phyloP scores from a whole-genome alignment of 306 rosid genomes.

The Astragalus glycyphyllos region DNA sequence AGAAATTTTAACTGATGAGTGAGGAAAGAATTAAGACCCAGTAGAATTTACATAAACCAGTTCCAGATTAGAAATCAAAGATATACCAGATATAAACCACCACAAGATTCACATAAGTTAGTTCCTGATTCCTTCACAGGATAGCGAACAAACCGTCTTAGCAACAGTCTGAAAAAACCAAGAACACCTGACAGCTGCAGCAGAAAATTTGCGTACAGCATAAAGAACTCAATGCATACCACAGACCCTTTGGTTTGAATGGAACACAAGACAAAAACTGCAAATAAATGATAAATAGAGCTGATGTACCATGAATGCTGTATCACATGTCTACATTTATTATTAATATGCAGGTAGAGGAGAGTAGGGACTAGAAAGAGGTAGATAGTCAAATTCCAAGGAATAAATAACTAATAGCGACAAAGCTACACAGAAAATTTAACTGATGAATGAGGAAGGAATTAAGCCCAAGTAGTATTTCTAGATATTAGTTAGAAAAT shows the following conservation, averaged over 20 bases:
- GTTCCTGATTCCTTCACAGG: conserved; percentile 32
- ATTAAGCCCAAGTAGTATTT: conserved; percentile 36
- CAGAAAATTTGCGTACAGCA: conserved; percentile 38
- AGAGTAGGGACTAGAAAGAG: conserved; percentile 14
- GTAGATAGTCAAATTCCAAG: conserved; percentile 25
- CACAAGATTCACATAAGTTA: conserved; percentile 33
- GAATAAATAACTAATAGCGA: conserved; percentile 33
- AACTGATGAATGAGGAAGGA: conserved; percentile 32
- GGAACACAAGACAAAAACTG: conserved; percentile 43
- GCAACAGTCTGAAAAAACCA: conserved; percentile 39
- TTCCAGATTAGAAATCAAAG: conserved; percentile 5
- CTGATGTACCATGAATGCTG: conserved; percentile 37
- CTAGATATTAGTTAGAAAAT: conserved; percentile 23
- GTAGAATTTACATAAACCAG: conserved; percentile 22
- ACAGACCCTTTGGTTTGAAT: conserved; percentile 40
- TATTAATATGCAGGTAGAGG: conserved; percentile 30
- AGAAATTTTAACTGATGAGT: conserved; percentile 29
- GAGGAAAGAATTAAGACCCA: conserved; percentile 28
- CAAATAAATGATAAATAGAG: conserved; percentile 33
- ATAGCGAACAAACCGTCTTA: conserved; percentile 39
- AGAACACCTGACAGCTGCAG: conserved; percentile 47
- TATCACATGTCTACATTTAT: conserved; percentile 41
- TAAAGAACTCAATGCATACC: conserved; percentile 33
- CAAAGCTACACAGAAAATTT: conserved; percentile 14
- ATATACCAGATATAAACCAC: conserved; percentile 32